A percentile compares a stretch with the other conserved stretches of the same genome.
Evolutionary conservation across 2,329 filamentous ascomycete species (phyloP).

Genomic region (Sporothrix variecibatus): DNA sequence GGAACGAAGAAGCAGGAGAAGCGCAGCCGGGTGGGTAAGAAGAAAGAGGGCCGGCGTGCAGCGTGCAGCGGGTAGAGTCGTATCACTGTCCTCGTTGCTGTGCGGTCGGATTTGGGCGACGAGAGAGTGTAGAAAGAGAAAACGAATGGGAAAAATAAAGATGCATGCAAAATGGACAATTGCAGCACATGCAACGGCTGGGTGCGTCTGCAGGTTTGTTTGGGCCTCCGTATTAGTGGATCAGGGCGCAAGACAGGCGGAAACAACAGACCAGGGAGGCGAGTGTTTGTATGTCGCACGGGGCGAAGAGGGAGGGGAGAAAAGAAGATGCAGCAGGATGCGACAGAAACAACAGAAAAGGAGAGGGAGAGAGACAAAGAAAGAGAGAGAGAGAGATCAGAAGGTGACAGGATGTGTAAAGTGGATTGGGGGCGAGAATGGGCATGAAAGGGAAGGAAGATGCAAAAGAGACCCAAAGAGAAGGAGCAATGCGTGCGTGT

Average conservation of each 20-base stretch:
- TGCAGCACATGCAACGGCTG: conserved; percentile 20
- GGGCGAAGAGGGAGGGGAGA: background rate
- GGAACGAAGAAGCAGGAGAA: background rate
- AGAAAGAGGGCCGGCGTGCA: background rate
- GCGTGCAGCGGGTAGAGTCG: conserved; percentile 17
- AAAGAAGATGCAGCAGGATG: background rate
- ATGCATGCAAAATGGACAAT: background rate
- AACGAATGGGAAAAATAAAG: background rate
- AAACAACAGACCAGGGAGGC: background rate
- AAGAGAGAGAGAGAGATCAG: background rate
- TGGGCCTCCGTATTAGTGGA: conserved; percentile 20
- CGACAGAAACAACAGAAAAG: background rate
- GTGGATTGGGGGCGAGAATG: conserved; percentile 15
- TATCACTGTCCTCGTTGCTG: conserved; percentile 3
- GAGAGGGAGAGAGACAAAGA: background rate
- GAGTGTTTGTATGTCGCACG: background rate
- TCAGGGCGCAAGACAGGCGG: background rate
- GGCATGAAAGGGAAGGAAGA: background rate
- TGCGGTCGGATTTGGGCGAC: conserved; percentile 5
- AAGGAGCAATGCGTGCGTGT: conserved; percentile 9
- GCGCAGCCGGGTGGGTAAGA: background rate
- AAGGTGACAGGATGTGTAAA: background rate
- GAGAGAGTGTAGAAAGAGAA: background rate
- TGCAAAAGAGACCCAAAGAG: background rate
- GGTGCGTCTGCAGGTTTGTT: conserved; percentile 19